phyloP scores from a whole-genome alignment of 768 basidiomycete species.

The Mycena leptocephala region DNA sequence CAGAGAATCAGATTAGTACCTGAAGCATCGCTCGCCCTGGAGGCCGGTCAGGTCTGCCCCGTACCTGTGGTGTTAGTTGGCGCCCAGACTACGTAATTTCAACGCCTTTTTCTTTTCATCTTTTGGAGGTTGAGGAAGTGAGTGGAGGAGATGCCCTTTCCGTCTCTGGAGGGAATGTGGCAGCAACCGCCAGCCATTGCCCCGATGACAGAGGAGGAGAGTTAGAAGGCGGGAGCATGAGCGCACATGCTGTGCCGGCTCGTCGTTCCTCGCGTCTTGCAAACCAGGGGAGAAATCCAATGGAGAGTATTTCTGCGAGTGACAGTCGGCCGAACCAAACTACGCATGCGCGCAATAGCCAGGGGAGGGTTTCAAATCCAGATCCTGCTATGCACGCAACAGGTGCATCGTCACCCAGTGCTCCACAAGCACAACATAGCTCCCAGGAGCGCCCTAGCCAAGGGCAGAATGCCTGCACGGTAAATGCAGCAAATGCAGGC shows the following conservation, averaged over 20 bases:
- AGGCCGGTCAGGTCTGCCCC: not conserved
- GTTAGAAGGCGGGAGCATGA: not conserved
- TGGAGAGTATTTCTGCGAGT: not conserved
- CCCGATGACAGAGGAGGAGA: conserved; percentile 7
- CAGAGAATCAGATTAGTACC: not conserved
- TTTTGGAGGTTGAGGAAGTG: conserved; percentile 4
- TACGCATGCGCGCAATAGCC: no score
- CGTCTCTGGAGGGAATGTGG: conserved; percentile 3
- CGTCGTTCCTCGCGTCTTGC: not conserved
- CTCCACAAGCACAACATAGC: no score
- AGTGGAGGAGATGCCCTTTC: not conserved
- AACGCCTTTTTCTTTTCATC: not conserved
- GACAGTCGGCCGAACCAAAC: not conserved
- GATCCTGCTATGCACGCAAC: no score
- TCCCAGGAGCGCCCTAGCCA: no score
- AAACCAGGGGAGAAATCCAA: not conserved
- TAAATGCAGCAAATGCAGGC: not conserved
- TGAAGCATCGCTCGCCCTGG: not conserved
- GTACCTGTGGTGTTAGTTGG: not conserved
- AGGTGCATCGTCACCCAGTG: no score
- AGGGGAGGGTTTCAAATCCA: no score
- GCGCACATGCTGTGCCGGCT: not conserved
- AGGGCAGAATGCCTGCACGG: not conserved
- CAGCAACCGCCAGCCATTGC: not conserved
- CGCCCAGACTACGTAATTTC: not conserved